phyloP scores from a whole-genome alignment of 305 asterid species.

The Lippia alba region DNA sequence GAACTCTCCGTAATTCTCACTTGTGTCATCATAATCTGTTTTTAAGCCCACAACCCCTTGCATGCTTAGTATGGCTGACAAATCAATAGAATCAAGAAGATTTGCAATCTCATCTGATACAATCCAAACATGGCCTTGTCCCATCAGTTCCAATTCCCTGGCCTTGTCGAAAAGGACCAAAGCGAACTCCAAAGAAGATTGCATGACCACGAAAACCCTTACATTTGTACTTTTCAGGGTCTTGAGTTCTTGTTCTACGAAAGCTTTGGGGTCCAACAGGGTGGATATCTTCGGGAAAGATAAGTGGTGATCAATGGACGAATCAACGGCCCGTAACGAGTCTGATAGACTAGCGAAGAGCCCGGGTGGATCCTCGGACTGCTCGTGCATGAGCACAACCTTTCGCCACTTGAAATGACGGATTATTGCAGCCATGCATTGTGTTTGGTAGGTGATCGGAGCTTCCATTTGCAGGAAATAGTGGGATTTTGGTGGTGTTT shows the following conservation, averaged over 20 bases:
- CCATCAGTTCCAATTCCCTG: slow-evolving; percentile 61
- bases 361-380: slow-evolving; percentile 29
- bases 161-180: slow-evolving; percentile 54
- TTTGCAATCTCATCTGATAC: slow-evolving; percentile 52
- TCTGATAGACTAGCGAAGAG: slow-evolving; percentile 50
- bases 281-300: slow-evolving; percentile 46
- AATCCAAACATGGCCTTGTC: slow-evolving; percentile 67
- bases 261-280: slow-evolving; percentile 28
- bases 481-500: slow-evolving; percentile 18
- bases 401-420: slow-evolving; percentile 61
- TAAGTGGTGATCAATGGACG: slow-evolving; percentile 43
- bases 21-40: slow-evolving; percentile 32
- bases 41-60: slow-evolving; percentile 74
- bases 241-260: slow-evolving; percentile 41
- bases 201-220: slow-evolving; percentile 48
- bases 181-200: slow-evolving; percentile 56
- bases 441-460: slow-evolving; percentile 42
- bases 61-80: slow-evolving; percentile 46
- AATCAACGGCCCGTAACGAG: slow-evolving; percentile 43
- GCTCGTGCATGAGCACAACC: slow-evolving; percentile 50
- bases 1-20: slow-evolving; percentile 42
- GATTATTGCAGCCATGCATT: slow-evolving; percentile 53
- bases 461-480: slow-evolving; percentile 43
- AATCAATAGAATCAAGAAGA: slow-evolving; percentile 60
- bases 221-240: slow-evolving; percentile 40